Percentiles rank a stretch among this genome's conserved stretches.
phyloP scores from a whole-genome alignment of 148 eudicot species.

The Suaeda aralocaspica region DNA sequence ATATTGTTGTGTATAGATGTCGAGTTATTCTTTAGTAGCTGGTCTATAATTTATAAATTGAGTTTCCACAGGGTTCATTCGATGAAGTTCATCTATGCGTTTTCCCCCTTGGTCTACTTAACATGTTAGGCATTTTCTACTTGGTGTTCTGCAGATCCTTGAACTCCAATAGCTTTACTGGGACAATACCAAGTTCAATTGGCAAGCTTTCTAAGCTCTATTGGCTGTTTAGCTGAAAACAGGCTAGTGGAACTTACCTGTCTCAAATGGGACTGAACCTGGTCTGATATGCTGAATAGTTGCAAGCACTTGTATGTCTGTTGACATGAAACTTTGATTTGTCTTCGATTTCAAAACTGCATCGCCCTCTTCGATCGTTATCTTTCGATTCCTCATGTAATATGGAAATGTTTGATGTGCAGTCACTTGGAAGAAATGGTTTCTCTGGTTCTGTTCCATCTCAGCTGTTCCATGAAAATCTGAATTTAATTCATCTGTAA shows the following conservation, averaged over 20 bases:
- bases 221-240: constrained; percentile 60
- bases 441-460: constrained; percentile 69
- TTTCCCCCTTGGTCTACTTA: neutral
- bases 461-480: constrained; percentile 47
- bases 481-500: constrained; percentile 76
- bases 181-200: constrained; percentile 46
- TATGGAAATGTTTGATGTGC: constrained; percentile 13
- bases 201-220: constrained; percentile 48
- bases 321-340: neutral
- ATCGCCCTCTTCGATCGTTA: neutral
- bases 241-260: constrained; percentile 58
- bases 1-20: neutral
- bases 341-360: neutral
- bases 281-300: constrained; percentile 54
- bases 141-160: constrained; percentile 44
- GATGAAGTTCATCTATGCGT: neutral
- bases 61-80: neutral
- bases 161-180: constrained; percentile 59
- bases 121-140: neutral
- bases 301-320: constrained; percentile 71
- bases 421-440: constrained; percentile 77
- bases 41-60: neutral
- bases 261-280: constrained; percentile 50
- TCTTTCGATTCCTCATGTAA: constrained; percentile 6
- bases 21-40: neutral